Conservation (phyloP, 768 basidiomycete genomes). For the Auriscalpium vulgare region DNA sequence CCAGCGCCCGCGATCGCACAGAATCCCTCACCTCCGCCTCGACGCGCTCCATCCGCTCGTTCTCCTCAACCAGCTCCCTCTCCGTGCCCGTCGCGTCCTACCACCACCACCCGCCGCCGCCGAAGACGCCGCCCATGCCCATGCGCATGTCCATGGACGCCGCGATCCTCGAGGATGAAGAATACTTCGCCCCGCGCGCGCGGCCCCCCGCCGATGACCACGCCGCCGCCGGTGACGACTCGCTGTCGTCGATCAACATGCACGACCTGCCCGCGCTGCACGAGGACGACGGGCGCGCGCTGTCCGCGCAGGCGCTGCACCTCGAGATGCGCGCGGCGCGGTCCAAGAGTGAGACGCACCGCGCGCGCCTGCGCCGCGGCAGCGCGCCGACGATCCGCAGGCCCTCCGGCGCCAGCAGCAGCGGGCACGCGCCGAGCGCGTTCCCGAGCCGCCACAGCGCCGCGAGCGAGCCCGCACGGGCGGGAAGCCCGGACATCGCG, state of each 20-base stretch:
- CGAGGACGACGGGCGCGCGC: constrained; percentile 17
- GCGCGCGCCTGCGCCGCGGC: constrained; percentile 1
- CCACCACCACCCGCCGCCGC: neutral
- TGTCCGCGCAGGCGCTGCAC: constrained; percentile 2
- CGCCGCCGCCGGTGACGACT: constrained; percentile 16
- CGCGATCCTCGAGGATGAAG: constrained; percentile 25
- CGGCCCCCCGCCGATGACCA: constrained; percentile 8
- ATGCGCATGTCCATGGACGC: constrained; percentile 19
- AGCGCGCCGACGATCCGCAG: neutral
- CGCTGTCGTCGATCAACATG: constrained; percentile 24
- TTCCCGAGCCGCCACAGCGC: neutral
- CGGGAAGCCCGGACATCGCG: constrained; percentile 26
- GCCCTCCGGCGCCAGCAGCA: neutral
- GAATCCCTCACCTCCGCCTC: constrained; percentile 15
- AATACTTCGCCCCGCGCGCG: constrained; percentile 12
- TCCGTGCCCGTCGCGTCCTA: constrained; percentile 10
- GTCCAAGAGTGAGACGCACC: constrained; percentile 1
- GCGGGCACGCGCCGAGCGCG: neutral
- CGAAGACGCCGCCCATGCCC: constrained; percentile 1
- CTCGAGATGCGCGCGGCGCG: constrained; percentile 6
- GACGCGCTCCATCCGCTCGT: constrained; percentile 21
- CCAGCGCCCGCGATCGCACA: constrained; percentile 6
- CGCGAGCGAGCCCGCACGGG: constrained; percentile 3
- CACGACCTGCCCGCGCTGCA: constrained; percentile 22
- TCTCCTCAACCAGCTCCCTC: constrained; percentile 20